Evolutionary conservation across 2,329 filamentous ascomycete species (phyloP).

Genomic region (Fusarium clavum): DNA sequence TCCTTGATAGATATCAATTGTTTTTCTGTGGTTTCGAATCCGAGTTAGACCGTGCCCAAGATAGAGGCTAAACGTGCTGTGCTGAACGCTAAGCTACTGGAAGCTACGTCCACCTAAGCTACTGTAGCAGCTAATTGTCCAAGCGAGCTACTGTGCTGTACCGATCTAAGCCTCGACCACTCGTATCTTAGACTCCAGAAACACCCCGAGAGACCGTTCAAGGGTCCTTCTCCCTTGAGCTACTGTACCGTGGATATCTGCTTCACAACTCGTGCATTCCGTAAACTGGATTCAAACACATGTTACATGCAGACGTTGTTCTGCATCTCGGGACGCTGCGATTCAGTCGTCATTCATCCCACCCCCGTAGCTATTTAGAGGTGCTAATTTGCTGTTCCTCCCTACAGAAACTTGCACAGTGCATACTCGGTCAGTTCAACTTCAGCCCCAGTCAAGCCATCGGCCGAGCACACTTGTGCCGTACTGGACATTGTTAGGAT

Average conservation of each 20-base stretch:
- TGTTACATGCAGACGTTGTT: constrained; percentile 31
- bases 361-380: constrained; percentile 21
- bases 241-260: not conserved
- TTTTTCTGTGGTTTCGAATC: constrained; percentile 17
- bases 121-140: constrained; percentile 13
- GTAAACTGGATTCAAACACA: constrained; percentile 7
- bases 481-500: constrained; percentile 3
- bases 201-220: constrained; percentile 23
- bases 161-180: constrained; percentile 30
- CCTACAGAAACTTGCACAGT: constrained; percentile 13
- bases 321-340: constrained; percentile 30
- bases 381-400: constrained; percentile 26
- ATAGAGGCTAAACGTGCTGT: constrained; percentile 16
- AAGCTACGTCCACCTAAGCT: not conserved
- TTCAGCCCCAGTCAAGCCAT: constrained; percentile 26
- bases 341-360: constrained; percentile 34
- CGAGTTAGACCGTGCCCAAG: constrained; percentile 15
- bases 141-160: constrained; percentile 30
- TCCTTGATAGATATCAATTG: constrained; percentile 16
- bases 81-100: not conserved
- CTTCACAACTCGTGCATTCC: not conserved
- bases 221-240: constrained; percentile 15
- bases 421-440: constrained; percentile 24
- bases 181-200: constrained; percentile 36
- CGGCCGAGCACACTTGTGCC: constrained; percentile 7